Percentiles rank a stretch among this genome's conserved stretches.
These are phyloP conservation scores for Cercospora sp. DNA, from an alignment of 2,329 filamentous ascomycete genomes.

Conservation along the genomic window DNA sequence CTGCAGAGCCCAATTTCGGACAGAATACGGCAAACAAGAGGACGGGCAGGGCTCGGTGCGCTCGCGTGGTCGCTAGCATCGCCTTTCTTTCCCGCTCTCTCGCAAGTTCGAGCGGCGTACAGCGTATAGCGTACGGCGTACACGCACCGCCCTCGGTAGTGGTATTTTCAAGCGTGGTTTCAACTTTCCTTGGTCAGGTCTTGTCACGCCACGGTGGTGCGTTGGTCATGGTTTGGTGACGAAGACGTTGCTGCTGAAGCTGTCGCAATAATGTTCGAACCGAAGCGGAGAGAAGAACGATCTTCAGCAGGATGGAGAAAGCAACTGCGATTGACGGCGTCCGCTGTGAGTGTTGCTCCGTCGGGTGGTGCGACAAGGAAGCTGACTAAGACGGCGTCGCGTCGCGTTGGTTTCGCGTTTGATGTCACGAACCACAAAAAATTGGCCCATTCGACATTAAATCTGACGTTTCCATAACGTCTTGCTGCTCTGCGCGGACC, in stretches of 20 bases:
- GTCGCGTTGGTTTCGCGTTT: not conserved
- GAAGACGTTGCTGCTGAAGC: not conserved
- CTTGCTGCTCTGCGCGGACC: not conserved
- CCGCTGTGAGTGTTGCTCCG: not conserved
- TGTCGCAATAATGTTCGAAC: not conserved
- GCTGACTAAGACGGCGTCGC: not conserved
- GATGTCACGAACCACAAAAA: not conserved
- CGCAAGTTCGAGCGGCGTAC: not conserved
- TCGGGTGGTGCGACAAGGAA: not conserved
- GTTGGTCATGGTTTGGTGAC: not conserved
- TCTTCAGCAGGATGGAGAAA: not conserved
- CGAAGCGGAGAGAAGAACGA: not conserved
- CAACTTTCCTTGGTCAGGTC: not conserved
- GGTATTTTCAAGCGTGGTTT: not conserved
- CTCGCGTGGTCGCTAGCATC: not conserved
- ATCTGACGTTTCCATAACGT: not conserved
- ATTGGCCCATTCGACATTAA: not conserved
- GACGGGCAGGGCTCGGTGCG: not conserved
- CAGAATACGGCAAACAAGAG: not conserved
- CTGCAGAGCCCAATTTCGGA: not conserved
- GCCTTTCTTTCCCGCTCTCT: not conserved
- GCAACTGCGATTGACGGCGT: not conserved
- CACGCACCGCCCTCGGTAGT: not conserved
- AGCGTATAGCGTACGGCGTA: not conserved
- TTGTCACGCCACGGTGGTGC: not conserved